Conservation (phyloP, 768 basidiomycete genomes). For the Dendrothele bispora region DNA sequence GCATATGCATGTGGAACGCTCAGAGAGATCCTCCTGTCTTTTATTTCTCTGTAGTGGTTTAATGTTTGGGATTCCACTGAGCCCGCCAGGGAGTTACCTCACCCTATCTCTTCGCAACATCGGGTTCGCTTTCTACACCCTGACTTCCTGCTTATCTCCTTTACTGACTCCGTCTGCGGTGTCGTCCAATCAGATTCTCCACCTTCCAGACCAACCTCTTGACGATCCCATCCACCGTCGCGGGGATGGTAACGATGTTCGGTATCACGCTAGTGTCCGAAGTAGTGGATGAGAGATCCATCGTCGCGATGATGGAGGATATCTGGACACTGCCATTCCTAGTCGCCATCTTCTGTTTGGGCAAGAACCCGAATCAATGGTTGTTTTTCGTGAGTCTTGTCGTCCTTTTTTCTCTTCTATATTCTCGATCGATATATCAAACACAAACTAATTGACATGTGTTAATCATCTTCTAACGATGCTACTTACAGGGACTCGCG, state of each 20-base stretch:
- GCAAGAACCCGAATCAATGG: conserved; percentile 52
- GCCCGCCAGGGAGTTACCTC: conserved; percentile 54
- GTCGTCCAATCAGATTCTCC: conserved; percentile 51
- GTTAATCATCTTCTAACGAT: neutral
- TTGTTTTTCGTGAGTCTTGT: conserved; percentile 43
- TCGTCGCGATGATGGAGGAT: conserved; percentile 53
- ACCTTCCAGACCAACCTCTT: conserved; percentile 64
- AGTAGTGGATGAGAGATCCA: conserved; percentile 49
- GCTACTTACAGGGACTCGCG: conserved; percentile 35
- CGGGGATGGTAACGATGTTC: conserved; percentile 54
- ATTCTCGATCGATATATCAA: neutral
- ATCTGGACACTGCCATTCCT: conserved; percentile 65
- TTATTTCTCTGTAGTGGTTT: conserved; percentile 38
- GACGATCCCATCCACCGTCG: conserved; percentile 53
- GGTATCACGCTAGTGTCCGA: conserved; percentile 51
- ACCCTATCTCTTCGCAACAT: conserved; percentile 55
- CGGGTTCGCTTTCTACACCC: conserved; percentile 34
- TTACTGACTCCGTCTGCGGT: neutral
- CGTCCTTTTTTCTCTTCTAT: neutral
- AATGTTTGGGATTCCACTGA: conserved; percentile 49
- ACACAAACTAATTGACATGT: too few relatives aligned
- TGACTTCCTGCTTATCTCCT: neutral
- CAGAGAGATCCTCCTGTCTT: neutral
- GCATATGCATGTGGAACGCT: neutral
- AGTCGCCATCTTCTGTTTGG: conserved; percentile 51